These are phyloP conservation scores for Porcisia deanei DNA, from an alignment of 208 protist species.

Conservation along the genomic window DNA sequence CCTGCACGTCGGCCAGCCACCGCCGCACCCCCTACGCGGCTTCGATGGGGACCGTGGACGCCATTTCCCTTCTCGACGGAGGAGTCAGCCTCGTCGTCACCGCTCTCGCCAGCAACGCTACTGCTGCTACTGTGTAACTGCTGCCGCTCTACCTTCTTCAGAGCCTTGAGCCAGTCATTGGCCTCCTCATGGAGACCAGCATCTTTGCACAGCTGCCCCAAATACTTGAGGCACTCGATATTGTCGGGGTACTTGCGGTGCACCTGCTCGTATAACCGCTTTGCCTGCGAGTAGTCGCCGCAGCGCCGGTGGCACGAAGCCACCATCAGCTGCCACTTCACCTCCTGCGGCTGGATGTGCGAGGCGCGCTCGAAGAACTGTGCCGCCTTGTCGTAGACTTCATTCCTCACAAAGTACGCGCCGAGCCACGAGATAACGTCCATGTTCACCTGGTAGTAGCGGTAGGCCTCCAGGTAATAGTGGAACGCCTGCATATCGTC, in stretches of 20 bases:
- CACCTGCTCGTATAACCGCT: slow-evolving; percentile 93
- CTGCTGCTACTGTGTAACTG: slow-evolving; percentile 47
- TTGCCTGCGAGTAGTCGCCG: slow-evolving; percentile 90
- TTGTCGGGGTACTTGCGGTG: slow-evolving; percentile 94
- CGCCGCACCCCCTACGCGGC: slow-evolving; percentile 14
- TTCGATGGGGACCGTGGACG: slow-evolving; percentile 11
- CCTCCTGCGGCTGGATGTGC: slow-evolving; percentile 95
- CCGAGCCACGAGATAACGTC: slow-evolving; percentile 98
- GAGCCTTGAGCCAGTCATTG: slow-evolving; percentile 88
- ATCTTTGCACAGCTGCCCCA: slow-evolving; percentile 95
- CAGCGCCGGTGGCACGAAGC: slow-evolving; percentile 95
- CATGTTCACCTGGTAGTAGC: slow-evolving; percentile 97
- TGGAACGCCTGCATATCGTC: slow-evolving; percentile 94
- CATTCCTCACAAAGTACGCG: slow-evolving; percentile 96
- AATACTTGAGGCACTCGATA: slow-evolving; percentile 94
- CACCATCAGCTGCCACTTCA: slow-evolving; percentile 97
- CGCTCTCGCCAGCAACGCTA: slow-evolving; percentile 13
- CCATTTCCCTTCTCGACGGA: slow-evolving; percentile 17
- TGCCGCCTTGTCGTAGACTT: slow-evolving; percentile 97
- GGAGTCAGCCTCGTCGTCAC: slow-evolving; percentile 29
- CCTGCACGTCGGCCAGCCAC: slow-evolving; percentile 28
- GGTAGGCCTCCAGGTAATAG: slow-evolving; percentile 96
- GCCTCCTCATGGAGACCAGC: slow-evolving; percentile 87
- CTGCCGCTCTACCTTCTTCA: slow-evolving; percentile 82
- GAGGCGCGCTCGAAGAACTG: slow-evolving; percentile 96